Conservation (phyloP, 805 yeast genomes). For the Komagataella kurtzmanii region DNA sequence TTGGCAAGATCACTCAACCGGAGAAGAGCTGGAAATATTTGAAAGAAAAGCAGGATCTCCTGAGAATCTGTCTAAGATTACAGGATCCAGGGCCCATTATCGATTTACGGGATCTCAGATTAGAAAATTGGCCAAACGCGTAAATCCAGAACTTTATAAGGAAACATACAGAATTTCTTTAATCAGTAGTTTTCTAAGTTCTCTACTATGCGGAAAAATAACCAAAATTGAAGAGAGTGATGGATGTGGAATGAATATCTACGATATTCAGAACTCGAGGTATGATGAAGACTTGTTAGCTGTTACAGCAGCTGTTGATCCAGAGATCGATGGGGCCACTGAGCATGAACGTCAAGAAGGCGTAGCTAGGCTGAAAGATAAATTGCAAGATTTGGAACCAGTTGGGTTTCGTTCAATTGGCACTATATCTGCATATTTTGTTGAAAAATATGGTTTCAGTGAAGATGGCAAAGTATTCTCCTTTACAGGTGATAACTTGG, state of each 20-base stretch:
- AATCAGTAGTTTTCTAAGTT: conserved; percentile 68
- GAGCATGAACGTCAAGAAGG: conserved; percentile 15
- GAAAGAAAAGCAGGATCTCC: conserved; percentile 53
- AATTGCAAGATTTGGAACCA: conserved; percentile 40
- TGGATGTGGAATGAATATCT: conserved; percentile 88
- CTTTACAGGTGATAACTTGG: conserved; percentile 86
- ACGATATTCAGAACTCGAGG: conserved; percentile 45
- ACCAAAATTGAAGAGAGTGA: conserved; percentile 68
- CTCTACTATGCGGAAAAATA: conserved; percentile 52
- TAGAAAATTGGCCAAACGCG: conserved; percentile 47
- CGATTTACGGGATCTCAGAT: conserved; percentile 92
- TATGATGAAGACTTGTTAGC: conserved; percentile 47
- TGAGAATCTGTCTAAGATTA: conserved; percentile 41
- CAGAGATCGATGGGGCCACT: conserved; percentile 23
- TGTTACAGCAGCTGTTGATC: conserved; percentile 38
- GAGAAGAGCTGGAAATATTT: conserved; percentile 46
- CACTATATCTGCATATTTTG: conserved; percentile 44
- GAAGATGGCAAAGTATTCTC: conserved; percentile 49
- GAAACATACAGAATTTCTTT: conserved; percentile 53
- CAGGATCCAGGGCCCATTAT: conserved; percentile 84
- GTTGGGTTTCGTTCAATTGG: conserved; percentile 38
- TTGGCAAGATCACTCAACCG: conserved; percentile 93
- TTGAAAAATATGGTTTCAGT: conserved; percentile 48
- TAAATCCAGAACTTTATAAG: conserved; percentile 35
- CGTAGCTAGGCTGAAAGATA: conserved; percentile 26